Evolutionary conservation across 257 asterid species (phyloP).

Genomic region (Fraxinus pennsylvanica): DNA sequence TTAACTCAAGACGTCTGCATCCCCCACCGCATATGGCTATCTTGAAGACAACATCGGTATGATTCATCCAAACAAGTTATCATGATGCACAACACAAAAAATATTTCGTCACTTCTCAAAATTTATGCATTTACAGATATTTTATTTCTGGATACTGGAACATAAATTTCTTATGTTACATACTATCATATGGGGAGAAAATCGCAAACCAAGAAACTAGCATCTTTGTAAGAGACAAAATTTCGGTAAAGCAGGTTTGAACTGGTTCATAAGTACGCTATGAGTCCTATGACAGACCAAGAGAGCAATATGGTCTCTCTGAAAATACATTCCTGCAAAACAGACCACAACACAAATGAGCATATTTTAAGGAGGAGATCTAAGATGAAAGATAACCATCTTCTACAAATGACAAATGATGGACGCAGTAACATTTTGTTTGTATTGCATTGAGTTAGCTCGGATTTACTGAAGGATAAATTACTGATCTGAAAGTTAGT

Average conservation of each 20-base stretch:
- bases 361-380: background rate
- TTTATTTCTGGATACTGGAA: background rate
- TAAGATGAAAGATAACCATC: background rate
- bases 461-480: too few species aligned
- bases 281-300: background rate
- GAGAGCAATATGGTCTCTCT: background rate
- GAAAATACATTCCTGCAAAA: conserved; percentile 30
- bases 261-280: conserved; percentile 3
- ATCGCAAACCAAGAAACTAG: conserved; percentile 18
- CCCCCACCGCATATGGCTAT: background rate
- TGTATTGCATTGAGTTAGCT: background rate
- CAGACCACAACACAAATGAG: conserved; percentile 1
- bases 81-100: background rate
- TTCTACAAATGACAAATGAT: background rate
- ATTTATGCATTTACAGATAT: conserved; percentile 3
- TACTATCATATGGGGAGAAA: conserved; percentile 18
- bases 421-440: background rate
- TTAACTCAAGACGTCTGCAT: too few species aligned
- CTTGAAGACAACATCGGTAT: background rate
- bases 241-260: conserved; percentile 12
- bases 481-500: background rate
- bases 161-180: conserved; percentile 25
- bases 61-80: background rate
- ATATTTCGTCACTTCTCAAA: background rate
- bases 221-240: background rate